These are phyloP conservation scores for Rhodotorula sp. DNA, from an alignment of 1,284 basidiomycete genomes.

Conservation along the genomic window DNA sequence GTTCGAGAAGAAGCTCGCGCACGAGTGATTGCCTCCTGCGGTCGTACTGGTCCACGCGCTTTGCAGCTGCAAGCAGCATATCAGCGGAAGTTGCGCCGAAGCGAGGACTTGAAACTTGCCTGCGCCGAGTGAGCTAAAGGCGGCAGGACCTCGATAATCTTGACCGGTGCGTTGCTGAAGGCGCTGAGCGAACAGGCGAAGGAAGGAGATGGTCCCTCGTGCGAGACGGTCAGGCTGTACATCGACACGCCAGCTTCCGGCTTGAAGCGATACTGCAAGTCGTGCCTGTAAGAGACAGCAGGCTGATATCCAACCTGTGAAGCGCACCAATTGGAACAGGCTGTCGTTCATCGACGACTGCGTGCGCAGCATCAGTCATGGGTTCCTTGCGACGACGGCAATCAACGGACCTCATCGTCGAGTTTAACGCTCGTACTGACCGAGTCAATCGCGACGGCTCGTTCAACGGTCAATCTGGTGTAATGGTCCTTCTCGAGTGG, in stretches of 20 bases:
- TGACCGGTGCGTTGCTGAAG: conserved; percentile 9
- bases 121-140: conserved; percentile 1
- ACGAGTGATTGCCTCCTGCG: conserved; percentile 77
- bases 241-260: neutral
- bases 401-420: conserved; percentile 9
- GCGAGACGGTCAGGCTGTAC: conserved; percentile 27
- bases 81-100: neutral
- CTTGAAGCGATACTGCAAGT: conserved; percentile 27
- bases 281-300: neutral
- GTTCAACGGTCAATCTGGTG: conserved; percentile 59
- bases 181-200: conserved; percentile 22
- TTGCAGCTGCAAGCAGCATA: conserved; percentile 56
- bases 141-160: conserved; percentile 14
- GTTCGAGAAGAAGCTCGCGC: conserved; percentile 81
- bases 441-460: fast-evolving
- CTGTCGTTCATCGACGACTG: conserved; percentile 30
- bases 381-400: neutral
- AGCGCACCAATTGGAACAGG: conserved; percentile 13
- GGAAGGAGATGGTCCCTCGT: conserved; percentile 7
- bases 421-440: neutral
- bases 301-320: neutral
- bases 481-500: conserved; percentile 64
- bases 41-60: conserved; percentile 68
- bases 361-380: neutral
- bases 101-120: neutral